phyloP scores from a whole-genome alignment of 257 asterid species.

The Anisodus tanguticus region DNA sequence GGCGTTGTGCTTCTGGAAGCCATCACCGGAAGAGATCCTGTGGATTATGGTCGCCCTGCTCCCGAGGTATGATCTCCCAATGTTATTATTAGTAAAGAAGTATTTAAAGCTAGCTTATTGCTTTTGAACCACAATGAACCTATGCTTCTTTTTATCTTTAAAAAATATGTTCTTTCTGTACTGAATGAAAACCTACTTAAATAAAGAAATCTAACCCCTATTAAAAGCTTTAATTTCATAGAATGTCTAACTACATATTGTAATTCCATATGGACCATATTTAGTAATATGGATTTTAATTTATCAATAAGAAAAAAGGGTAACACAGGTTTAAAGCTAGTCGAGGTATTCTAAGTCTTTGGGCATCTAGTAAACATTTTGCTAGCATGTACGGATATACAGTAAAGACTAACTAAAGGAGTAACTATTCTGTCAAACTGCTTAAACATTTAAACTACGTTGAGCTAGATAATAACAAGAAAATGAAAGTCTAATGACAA shows the following conservation, averaged over 20 bases:
- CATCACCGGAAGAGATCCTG: conserved; percentile 83
- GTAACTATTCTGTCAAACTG: neutral
- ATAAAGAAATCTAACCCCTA: neutral
- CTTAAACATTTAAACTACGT: neutral
- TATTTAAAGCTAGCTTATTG: neutral
- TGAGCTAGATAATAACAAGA: neutral
- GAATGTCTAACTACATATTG: neutral
- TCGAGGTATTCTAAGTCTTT: neutral
- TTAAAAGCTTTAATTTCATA: neutral
- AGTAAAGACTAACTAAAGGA: neutral
- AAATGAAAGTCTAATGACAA: no score
- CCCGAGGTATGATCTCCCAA: conserved; percentile 53
- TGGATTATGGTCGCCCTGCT: conserved; percentile 70
- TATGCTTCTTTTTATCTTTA: neutral
- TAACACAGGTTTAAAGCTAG: neutral
- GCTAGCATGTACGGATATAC: neutral
- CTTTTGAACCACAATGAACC: neutral
- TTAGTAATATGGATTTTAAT: neutral
- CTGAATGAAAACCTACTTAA: neutral
- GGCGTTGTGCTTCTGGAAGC: conserved; percentile 82
- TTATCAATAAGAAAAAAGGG: neutral
- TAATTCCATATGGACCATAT: no score
- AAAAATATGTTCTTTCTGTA: no score
- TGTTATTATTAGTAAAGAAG: neutral
- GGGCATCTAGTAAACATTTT: neutral